Evolutionary conservation across 495 filamentous ascomycete genomes (phyloP), one percentile per base, ranked within the genome.

Genomic region (Neurospora sp.): DNA sequence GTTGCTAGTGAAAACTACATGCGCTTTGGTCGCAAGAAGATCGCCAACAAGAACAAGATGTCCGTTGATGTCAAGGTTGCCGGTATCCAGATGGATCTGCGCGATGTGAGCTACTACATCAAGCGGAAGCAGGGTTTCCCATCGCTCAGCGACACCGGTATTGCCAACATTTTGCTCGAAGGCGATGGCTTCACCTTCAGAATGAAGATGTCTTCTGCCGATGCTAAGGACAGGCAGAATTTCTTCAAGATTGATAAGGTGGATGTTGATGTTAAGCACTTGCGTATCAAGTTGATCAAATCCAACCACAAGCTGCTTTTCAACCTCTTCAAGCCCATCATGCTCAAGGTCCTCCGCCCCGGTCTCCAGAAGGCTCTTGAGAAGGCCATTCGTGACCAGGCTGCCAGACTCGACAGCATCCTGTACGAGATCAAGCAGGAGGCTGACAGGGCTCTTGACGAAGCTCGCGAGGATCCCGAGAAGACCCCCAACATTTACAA

Each of bases 91-190:
- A 92, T 92, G 87, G 92, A 94, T 74, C 81, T 95, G 77, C 85
- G 88, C 75, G 96, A 98, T 81, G 92, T 99, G 70, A 92, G 91
- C 84, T 99, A 96, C 85, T 95, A 97, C 81, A 87, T 99, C 85
- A 94, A 96, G 83, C 92, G 91, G 83, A 99, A 99, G 87, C 86
- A 96, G 79, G 96, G 96, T 59, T 98, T 98, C 86, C 96, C 95
- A 3, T 88, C 92, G 14, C 85, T 99, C 80, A 94, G 89, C 68
- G 96, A 99, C 78, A 91, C 87, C 4, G 96, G 96, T 83, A 83
- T 99, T 39, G 92, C 93, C 85, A 93, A 98, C 78, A 91, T 99
- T 79, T 90, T 93, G 82, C 88, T 99, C 68, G 93, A 91, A 42
- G 96, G 96, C 69, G 87, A 90, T 38, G 96, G 96, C 46, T 91